Evolutionary conservation across 768 basidiomycete species (phyloP).

Genomic region (Xanthoconium stramineum): DNA sequence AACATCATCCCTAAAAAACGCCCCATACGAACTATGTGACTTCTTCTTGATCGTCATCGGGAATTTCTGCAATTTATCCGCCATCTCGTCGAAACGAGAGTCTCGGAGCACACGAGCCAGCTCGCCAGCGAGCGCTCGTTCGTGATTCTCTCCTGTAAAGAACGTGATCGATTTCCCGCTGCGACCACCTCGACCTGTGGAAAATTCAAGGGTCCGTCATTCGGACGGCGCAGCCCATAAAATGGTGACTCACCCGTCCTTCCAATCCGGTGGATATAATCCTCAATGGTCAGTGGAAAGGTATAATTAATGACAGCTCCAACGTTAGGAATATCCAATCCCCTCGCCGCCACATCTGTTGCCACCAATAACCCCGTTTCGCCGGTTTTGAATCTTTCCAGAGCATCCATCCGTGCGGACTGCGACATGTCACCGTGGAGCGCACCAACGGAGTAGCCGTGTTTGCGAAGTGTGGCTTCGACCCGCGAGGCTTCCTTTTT

Average conservation of each 20-base stretch:
- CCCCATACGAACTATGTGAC: constrained; percentile 86
- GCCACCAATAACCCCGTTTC: constrained; percentile 83
- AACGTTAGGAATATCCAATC: constrained; percentile 96
- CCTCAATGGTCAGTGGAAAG: constrained; percentile 95
- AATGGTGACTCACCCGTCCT: constrained; percentile 60
- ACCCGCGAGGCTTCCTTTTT: constrained; percentile 97
- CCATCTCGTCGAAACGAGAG: constrained; percentile 76
- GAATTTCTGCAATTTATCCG: constrained; percentile 66
- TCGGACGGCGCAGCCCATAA: neutral
- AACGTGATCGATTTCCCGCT: constrained; percentile 92
- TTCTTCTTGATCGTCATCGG: constrained; percentile 98
- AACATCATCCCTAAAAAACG: constrained; percentile 68
- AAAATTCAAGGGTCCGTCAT: neutral
- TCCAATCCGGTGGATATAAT: constrained; percentile 88
- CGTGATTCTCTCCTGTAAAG: constrained; percentile 91
- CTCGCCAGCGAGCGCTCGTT: constrained; percentile 86
- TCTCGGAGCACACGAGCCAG: constrained; percentile 88
- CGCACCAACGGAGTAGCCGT: constrained; percentile 76
- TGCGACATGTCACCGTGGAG: constrained; percentile 93
- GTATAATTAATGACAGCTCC: constrained; percentile 94
- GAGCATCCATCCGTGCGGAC: constrained; percentile 73
- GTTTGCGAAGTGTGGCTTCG: constrained; percentile 68
- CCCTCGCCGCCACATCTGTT: constrained; percentile 96
- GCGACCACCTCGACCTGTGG: constrained; percentile 80
- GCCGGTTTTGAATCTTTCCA: constrained; percentile 86